Conservation (phyloP, 2,329 filamentous ascomycete genomes). For the Fusarium pseudograminearum region DNA sequence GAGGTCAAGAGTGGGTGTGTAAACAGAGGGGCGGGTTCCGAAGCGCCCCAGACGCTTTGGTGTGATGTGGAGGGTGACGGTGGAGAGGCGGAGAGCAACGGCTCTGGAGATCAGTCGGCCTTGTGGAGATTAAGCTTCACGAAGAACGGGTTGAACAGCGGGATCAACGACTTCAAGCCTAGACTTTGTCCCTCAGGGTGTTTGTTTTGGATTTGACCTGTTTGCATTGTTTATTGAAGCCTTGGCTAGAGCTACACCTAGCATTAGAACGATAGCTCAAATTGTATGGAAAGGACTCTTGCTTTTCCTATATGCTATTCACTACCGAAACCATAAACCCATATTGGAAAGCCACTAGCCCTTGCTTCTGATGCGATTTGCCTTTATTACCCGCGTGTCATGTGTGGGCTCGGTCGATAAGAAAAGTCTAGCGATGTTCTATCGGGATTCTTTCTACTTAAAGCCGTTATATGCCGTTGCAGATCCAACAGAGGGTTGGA, state of each 20-base stretch:
- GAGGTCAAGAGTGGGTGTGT: conserved; percentile 31
- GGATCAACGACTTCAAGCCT: conserved; percentile 9
- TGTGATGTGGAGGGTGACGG: conserved; percentile 10
- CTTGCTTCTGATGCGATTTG: neutral
- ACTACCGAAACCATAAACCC: neutral
- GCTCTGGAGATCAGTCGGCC: conserved; percentile 25
- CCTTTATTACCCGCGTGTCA: neutral
- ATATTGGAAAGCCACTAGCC: neutral
- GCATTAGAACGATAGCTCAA: conserved; percentile 13
- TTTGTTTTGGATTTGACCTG: conserved; percentile 3
- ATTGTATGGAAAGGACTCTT: neutral
- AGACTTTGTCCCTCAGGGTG: neutral
- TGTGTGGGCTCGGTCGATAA: neutral
- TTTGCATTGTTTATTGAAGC: neutral
- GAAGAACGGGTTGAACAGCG: conserved; percentile 7
- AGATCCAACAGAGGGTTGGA: neutral
- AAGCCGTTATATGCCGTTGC: conserved; percentile 37
- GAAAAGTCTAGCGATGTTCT: neutral
- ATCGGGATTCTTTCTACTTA: neutral
- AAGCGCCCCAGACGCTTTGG: conserved; percentile 34
- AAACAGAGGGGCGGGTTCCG: conserved; percentile 3
- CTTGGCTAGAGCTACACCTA: conserved; percentile 6
- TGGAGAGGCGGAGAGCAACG: conserved; percentile 38
- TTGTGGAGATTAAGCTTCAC: conserved; percentile 20
- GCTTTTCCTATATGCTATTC: neutral